Evolutionary conservation across 2,329 filamentous ascomycete genomes (phyloP).

Genomic region (Trichoderma sp.): DNA sequence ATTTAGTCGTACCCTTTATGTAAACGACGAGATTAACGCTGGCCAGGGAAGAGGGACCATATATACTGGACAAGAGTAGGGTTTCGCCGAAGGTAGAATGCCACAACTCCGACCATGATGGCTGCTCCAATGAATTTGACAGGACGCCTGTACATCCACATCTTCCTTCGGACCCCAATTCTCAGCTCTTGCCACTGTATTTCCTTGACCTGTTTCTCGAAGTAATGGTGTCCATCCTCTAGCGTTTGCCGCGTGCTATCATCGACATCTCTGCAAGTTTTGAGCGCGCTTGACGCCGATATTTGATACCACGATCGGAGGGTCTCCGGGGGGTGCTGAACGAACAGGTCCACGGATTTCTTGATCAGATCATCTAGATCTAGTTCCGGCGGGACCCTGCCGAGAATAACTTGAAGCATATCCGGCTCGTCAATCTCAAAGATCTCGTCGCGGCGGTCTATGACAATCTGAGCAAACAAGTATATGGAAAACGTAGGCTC

Average conservation of each 20-base stretch:
- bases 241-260: conserved; percentile 55
- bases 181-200: conserved; percentile 62
- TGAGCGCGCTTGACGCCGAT: conserved; percentile 75
- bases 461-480: conserved; percentile 84
- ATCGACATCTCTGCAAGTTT: conserved; percentile 65
- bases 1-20: not conserved
- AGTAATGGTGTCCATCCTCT: conserved; percentile 64
- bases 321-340: conserved; percentile 66
- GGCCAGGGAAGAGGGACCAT: conserved; percentile 28
- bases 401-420: conserved; percentile 85
- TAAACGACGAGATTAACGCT: not conserved
- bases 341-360: conserved; percentile 62
- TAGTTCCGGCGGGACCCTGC: conserved; percentile 78
- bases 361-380: conserved; percentile 76
- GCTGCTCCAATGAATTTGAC: conserved; percentile 61
- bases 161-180: conserved; percentile 31
- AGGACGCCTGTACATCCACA: conserved; percentile 66
- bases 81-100: conserved; percentile 63
- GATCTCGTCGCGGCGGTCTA: conserved; percentile 78
- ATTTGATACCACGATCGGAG: conserved; percentile 72
- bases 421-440: conserved; percentile 89
- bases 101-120: conserved; percentile 64
- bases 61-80: conserved; percentile 32
- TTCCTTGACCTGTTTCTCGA: conserved; percentile 69
- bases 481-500: conserved; percentile 90